Evolutionary conservation across 352 stramenopile species (phyloP).

Genomic region (Phytopythium vexans): DNA sequence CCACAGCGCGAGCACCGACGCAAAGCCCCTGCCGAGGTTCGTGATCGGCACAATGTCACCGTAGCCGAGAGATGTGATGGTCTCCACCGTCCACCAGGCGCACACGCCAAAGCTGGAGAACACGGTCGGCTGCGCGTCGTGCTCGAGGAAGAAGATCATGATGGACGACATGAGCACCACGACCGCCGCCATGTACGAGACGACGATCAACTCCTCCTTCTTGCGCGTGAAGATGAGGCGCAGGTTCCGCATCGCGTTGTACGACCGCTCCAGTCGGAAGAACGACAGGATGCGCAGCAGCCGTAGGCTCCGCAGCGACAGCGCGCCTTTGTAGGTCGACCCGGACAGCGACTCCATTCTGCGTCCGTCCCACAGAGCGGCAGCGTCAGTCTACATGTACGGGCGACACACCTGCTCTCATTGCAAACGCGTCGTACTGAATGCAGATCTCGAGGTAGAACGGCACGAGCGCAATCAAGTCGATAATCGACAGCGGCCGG

Average conservation of each 20-base stretch:
- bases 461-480: constrained; percentile 46
- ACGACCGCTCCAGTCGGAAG: constrained; percentile 53
- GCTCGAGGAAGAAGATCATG: constrained; percentile 65
- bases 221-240: constrained; percentile 50
- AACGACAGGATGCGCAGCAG: constrained; percentile 59
- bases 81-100: constrained; percentile 62
- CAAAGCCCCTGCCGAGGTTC: constrained; percentile 30
- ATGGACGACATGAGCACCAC: constrained; percentile 56
- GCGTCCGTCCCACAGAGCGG: background rate
- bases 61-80: constrained; percentile 67
- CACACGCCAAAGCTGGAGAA: constrained; percentile 50
- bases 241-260: constrained; percentile 58
- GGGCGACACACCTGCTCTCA: no score
- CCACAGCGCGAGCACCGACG: constrained; percentile 44
- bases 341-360: constrained; percentile 3
- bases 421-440: constrained; percentile 14
- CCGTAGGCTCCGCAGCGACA: constrained; percentile 54
- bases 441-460: constrained; percentile 63
- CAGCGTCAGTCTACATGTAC: no score
- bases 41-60: constrained; percentile 58
- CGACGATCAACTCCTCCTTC: constrained; percentile 60
- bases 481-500: constrained; percentile 51
- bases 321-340: constrained; percentile 27
- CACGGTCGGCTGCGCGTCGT: constrained; percentile 35
- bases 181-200: constrained; percentile 53